Evolutionary conservation across 805 yeast species (phyloP), one percentile per base, ranked within the genome.

Genomic region (Starmerella lactis-condensi): DNA sequence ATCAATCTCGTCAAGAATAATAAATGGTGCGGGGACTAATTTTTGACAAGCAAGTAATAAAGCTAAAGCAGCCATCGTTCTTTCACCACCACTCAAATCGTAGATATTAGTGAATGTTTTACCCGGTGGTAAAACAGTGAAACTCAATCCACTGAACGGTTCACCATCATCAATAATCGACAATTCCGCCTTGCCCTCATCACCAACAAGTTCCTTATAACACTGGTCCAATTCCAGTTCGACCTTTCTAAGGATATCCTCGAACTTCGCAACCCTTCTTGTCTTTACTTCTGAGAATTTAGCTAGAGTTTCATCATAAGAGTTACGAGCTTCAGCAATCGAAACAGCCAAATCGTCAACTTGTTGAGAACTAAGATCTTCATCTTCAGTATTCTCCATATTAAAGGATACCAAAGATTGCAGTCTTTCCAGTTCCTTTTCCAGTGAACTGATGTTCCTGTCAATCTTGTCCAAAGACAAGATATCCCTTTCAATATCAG

Each of bases 1-100:
- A 56, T 89, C 98, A n/a, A 89, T 82, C 54, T 89, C 98, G 52
- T 89, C 98, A 26, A 89, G 58, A 0, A 89, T 93, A 50, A 89
- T 85, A 50, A 89, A 89, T 20, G 98, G 98, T 1, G 94, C 75
- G 2, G 95, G 95, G 31, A 74, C 85, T 54, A 60, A 76, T 0
- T 91, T 72, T 50, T 89, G 95, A 25, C 83, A 70, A 0, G 96
- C 83, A 57, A 89, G 89, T 29, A 89, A 53, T 39, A 89, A 58
- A 0, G 96, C 95, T 40, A 89, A 57, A 0, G 98, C 98, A 2
- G 98, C 98, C 51, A 89, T 74, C 2, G 95, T 78, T 50, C 83
- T 82, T 50, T 89, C 98, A 33, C 98, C 98, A 32, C 98, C 98
- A 1, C 94, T 81, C 15, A 89, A 61, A 34, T 77, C 66, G 35